phyloP scores from a whole-genome alignment of 108 stramenopile species.

The Skeletonema costatum region DNA sequence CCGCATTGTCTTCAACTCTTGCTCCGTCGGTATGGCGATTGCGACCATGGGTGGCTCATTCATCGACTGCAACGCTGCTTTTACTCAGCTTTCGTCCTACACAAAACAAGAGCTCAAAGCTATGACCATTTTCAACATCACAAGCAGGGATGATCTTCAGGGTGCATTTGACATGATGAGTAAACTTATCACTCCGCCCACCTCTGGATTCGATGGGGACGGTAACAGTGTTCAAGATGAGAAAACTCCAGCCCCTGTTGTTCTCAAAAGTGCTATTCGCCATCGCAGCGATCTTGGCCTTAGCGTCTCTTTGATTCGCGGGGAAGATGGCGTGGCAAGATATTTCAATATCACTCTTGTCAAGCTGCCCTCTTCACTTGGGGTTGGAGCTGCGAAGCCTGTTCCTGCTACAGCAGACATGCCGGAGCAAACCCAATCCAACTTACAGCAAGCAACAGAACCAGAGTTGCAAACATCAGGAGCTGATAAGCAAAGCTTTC shows the following conservation, averaged over 20 bases:
- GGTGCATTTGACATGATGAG: slow-evolving; percentile 87
- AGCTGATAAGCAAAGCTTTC: slow-evolving; percentile 21
- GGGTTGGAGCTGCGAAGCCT: slow-evolving; percentile 56
- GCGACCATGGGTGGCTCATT: slow-evolving; percentile 91
- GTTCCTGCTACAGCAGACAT: slow-evolving; percentile 65
- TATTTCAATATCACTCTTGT: slow-evolving; percentile 86
- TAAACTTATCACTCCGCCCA: slow-evolving; percentile 77
- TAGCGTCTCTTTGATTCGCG: slow-evolving; percentile 69
- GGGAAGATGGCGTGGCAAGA: slow-evolving; percentile 76
- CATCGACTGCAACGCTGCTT: slow-evolving; percentile 88
- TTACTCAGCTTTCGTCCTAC: slow-evolving; percentile 69
- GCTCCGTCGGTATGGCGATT: slow-evolving; percentile 86
- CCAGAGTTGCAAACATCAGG: not conserved
- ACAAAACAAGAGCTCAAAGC: slow-evolving; percentile 79
- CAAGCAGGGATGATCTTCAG: slow-evolving; percentile 76
- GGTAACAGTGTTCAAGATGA: slow-evolving; percentile 53
- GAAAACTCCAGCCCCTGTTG: slow-evolving; percentile 32
- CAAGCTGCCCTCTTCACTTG: slow-evolving; percentile 67
- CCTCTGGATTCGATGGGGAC: slow-evolving; percentile 43
- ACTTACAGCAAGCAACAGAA: not conserved
- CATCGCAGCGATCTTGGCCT: slow-evolving; percentile 75
- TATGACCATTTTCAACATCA: slow-evolving; percentile 90
- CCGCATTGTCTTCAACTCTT: slow-evolving; percentile 82
- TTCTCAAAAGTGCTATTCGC: slow-evolving; percentile 38
- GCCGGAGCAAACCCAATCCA: not conserved